Evolutionary conservation across 306 rosid genomes (phyloP), one percentile per base, ranked within the genome.

Genomic region (Erythrophleum fordii): DNA sequence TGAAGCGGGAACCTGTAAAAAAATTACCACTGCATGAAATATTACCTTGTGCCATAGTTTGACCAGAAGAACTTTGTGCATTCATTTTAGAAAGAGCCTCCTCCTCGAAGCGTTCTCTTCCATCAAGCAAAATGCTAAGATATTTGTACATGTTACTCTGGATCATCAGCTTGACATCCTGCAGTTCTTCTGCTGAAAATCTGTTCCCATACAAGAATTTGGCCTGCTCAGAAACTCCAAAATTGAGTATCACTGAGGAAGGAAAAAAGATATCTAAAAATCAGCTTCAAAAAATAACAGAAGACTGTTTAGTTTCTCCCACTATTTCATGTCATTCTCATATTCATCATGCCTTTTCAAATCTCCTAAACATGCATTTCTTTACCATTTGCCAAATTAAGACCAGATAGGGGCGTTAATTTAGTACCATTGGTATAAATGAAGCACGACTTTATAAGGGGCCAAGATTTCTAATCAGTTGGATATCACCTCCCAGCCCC

Each of bases 21-120:
- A 72, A 34, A 42, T 72, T 62, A 65, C 58, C 81, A 59, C 11
- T 9, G 71, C 34, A 58, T 12, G 29, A 82, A 84, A 80, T 34
- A 79, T 78, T 86, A 93, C 98, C 93, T 79, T 85, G 53, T 80
- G 87, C 87, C 28, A 39, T 41, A 52, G 49, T 73, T 75, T 83
- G 90, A 79, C 85, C 77, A 56, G 81, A 75, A 53, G 94, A 82
- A 82, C 72, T 72, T 72, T 66, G 83, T 76, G 80, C 87, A 58
- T 80, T 86, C 77, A 85, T 88, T 85, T 86, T 79, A 70, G 92
- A 81, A 53, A 83, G 73, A 70, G 81, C 90, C 80, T 96, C 98
- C 85, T 96, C 99, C 90, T 96, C 98, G 69, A 96, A 96, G 45
- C 97, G 98, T 81, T 96, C 99, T 75, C 97, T 91, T 75, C 99